Base-by-base conservation (phyloP, 331 rosid genomes). In the Quercus phellos region DNA sequence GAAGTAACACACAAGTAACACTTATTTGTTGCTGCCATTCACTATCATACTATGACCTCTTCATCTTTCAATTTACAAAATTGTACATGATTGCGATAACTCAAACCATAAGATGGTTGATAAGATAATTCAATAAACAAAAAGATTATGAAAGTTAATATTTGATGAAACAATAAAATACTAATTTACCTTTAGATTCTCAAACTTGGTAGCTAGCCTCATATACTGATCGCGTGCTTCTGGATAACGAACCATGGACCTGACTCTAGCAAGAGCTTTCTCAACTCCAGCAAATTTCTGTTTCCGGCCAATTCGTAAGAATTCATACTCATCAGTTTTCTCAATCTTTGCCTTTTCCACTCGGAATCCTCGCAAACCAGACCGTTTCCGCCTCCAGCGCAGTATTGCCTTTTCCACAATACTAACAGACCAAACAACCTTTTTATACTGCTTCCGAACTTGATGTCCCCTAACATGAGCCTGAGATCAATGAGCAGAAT, bases 401-500 rank as follows among this genome's bases (percentile, higher is more conserved):
- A 92, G 87, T 63, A 92, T 90, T 2, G 77, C 90, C 81, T 92
- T 92, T 77, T 90, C 97, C 70, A 90, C 79, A 42, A 90, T 86
- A 71, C 97, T 64, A 55, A 88, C 97, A 81, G 93, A 87, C 97
- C 95, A 92, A 32, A 90, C 80, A 73, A 92, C 78, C 82, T 74
- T 89, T 73, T 79, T 88, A 83, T 88, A 90, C 72, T 79, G 89
- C 88, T 88, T 92, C 43, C 95, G 91, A 78, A 85, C 90, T 80
- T 88, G 92, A 80, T 85, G 85, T 51, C 95, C 95, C 81, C 97
- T 90, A 77, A 92, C 77, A 84, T 83, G 93, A 85, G 95, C 95
- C 97, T 90, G 74, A 69, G 73, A 51, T 38, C 67, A 69, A 56
- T 26, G 72, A 81, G 72, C 53, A 74, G 34, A 77, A 70, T 61